Base-by-base conservation (phyloP, 2,329 filamentous ascomycete genomes). In the Neonectria hederae region DNA sequence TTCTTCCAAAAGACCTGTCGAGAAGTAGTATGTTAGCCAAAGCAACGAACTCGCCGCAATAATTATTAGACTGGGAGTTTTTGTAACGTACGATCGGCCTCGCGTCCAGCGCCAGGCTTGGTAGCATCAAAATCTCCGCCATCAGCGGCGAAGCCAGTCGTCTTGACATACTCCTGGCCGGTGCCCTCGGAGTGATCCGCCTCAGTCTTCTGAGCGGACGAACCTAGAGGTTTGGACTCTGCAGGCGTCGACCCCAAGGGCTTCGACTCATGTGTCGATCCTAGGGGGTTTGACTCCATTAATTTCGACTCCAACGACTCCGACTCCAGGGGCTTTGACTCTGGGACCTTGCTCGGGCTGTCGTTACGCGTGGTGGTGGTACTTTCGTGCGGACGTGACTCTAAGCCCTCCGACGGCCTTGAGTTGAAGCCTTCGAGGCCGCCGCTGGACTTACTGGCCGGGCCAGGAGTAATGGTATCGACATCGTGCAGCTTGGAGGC, bases 91-190 rank as follows among this genome's bases (percentile, higher is more conserved):
- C 90, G 84, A 69, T 90, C 88, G 65, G 90, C 90, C 76, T 92
- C 90, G 38, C 77, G 80, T 3, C 88, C 89, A 11, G 90, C 90
- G 11, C 90, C 90, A 0, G 89, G 85, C 63, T 85, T 85, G 8
- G 83, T 79, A 4, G 86, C 88, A 70, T 92, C 90, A 73, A 91
- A 91, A 69, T 91, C 83, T 6, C 90, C 89, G 0, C 90, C 89
- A 42, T 92, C 89, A 17, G 88, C 87, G 35, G 81, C 78, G 28
- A 91, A 75, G 0, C 89, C 90, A 1, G 82, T 83, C 22, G 83
- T 84, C 76, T 84, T 86, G 66, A 90, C 82, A 63, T 85, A 86
- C 70, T 86, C 73, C 74, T 88, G 84, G 7, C 87, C 87, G 0
- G 84, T 87, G 1, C 83, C 84, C 65, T 24, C 75, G 67, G 26